phyloP scores from a whole-genome alignment of 1,139 yeast genomes.

The Pichiaceae sp. region DNA sequence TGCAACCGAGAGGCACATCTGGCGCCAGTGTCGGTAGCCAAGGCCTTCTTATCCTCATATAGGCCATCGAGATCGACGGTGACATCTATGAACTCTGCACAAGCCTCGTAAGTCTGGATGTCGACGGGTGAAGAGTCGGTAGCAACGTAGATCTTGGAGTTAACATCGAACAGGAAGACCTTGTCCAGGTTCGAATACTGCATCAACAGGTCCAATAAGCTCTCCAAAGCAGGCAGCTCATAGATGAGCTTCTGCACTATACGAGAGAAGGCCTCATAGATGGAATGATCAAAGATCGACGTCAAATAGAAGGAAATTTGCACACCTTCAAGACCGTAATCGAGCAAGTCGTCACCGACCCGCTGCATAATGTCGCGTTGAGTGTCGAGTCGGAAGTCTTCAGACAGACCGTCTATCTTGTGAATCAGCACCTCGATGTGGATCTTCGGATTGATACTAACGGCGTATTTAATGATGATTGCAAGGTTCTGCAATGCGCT shows the following conservation, averaged over 20 bases:
- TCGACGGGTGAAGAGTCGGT: constrained; percentile 96
- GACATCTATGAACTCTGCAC: constrained; percentile 94
- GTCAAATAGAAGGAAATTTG: constrained; percentile 88
- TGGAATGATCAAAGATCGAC: constrained; percentile 90
- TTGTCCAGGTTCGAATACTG: constrained; percentile 88
- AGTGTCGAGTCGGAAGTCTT: constrained; percentile 88
- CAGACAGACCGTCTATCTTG: constrained; percentile 90
- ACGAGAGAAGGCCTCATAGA: constrained; percentile 90
- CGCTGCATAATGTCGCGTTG: constrained; percentile 96
- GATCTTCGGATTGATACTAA: constrained; percentile 74
- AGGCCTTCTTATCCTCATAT: constrained; percentile 30
- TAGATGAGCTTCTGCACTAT: constrained; percentile 87
- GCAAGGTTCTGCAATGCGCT: constrained; percentile 86
- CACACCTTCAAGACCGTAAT: constrained; percentile 84
- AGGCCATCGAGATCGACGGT: constrained; percentile 80
- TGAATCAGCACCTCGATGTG: constrained; percentile 91
- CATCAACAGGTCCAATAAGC: constrained; percentile 79
- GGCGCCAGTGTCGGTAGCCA: constrained; percentile 12
- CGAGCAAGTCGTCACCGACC: constrained; percentile 86
- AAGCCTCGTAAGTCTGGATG: constrained; percentile 89
- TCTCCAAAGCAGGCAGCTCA: constrained; percentile 82
- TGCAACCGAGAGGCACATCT: constrained; percentile 69
- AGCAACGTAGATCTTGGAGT: constrained; percentile 91
- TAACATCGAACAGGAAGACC: constrained; percentile 84
- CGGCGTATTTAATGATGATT: constrained; percentile 82